Evolutionary conservation across 2,329 filamentous ascomycete species (phyloP), one percentile per base, ranked within the genome.

Genomic region (Scytalidium sp.): DNA sequence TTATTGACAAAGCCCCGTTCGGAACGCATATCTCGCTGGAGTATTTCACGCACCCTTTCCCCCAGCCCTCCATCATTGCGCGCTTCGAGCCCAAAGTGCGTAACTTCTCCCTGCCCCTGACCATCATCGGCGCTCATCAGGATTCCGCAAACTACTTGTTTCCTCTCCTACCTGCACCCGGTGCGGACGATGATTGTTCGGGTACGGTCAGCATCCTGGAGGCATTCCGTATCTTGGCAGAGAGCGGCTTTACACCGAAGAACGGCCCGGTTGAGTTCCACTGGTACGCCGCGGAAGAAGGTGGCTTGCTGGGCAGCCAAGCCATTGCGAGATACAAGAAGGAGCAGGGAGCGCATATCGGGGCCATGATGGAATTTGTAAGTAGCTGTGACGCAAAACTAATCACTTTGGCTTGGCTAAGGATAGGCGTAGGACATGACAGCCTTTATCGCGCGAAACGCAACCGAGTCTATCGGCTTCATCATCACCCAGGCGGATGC

Each of bases 271-370:
- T 90, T 47, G 87, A 90, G 67, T 90, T 90, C 65, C 85, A 88
- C 65, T 91, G 86, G 86, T 90, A 90, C 68, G 84, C 81, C n/a
- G 87, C 86, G 1, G 87, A 90, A 63, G 87, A 90, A 63, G 86
- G 84, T 15, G 87, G 87, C 10, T 75, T 91, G 46, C 62, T 73
- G 6, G 70, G 70, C 43, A 50, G 47, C 39, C 84, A 88, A 62
- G 84, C 82, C 8, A 80, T 90, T 61, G 89, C 25, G 13, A 29
- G 25, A 29, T 29, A 29, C 25, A 29, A 90, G 66, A 79, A 82
- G 64, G 78, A 81, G 59, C 71, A 79, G 39, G 75, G 78, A 39
- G 76, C 78, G 6, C 75, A 82, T 44, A 76, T 90, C 57, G 87
- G 85, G 56, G 86, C 86, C 29, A 90, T 90, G 87, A 74, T 90